Percentiles rank a stretch among this genome's conserved stretches.
These are phyloP conservation scores for Geotrichum histeridarum DNA, from an alignment of 1,139 yeast species.

Conservation along the genomic window DNA sequence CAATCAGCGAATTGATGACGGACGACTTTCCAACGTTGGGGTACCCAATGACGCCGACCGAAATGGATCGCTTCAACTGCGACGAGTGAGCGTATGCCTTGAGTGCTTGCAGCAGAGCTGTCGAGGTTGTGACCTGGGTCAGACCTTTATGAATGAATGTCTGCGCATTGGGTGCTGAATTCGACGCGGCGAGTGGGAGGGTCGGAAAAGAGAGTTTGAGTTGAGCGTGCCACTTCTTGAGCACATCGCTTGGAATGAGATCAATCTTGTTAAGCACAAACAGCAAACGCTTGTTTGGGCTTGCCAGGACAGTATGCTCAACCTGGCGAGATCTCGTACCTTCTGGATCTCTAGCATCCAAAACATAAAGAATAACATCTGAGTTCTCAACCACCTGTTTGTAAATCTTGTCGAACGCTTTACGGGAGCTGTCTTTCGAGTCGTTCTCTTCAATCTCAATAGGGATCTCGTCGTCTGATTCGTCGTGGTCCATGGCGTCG, in stretches of 20 bases:
- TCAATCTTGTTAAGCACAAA: constrained; percentile 88
- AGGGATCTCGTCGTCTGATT: constrained; percentile 21
- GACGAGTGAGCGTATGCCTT: constrained; percentile 81
- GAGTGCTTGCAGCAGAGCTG: constrained; percentile 68
- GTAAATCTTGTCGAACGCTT: constrained; percentile 59
- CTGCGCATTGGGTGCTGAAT: constrained; percentile 54
- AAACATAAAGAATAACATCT: constrained; percentile 83
- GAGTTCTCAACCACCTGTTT: constrained; percentile 87
- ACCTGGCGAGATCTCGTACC: constrained; percentile 87
- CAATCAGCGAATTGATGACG: constrained; percentile 80
- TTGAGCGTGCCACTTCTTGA: constrained; percentile 79
- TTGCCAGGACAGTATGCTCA: constrained; percentile 80
- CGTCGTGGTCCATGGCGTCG: constrained; percentile 30
- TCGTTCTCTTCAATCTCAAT: constrained; percentile 20
- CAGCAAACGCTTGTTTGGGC: constrained; percentile 77
- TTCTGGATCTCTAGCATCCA: constrained; percentile 97
- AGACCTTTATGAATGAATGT: constrained; percentile 69
- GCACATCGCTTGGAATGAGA: constrained; percentile 76
- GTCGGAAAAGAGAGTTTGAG: constrained; percentile 85
- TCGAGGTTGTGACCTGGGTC: constrained; percentile 67
- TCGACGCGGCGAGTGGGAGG: constrained; percentile 62
- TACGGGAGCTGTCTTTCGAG: constrained; percentile 68
- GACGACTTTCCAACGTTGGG: constrained; percentile 96
- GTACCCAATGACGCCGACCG: constrained; percentile 94
- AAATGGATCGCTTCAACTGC: constrained; percentile 82